A percentile compares a stretch with the other conserved stretches of the same genome.
Conservation (phyloP, 164 flowering plant genomes). For the Sedum album region DNA sequence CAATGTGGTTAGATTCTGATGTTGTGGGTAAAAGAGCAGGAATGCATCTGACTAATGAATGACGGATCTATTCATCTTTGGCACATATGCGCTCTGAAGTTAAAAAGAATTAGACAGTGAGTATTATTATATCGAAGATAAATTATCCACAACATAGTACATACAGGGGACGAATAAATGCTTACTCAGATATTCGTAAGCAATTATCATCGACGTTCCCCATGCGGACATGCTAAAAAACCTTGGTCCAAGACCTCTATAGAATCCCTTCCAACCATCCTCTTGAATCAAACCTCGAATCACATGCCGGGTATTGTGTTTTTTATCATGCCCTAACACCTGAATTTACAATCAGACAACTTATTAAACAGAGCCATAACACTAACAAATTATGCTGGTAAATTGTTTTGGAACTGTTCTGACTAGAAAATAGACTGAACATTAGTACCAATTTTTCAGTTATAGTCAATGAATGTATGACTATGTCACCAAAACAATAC, state of each 20-base stretch:
- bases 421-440: neutral
- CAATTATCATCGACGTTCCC: too few species aligned
- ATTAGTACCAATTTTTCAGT: neutral
- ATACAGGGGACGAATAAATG: too few species aligned
- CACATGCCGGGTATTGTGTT: slow-evolving; percentile 58
- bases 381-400: neutral
- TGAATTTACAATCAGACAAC: slow-evolving; percentile 20
- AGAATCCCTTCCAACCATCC: too few species aligned
- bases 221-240: slow-evolving; percentile 97
- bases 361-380: neutral
- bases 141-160: neutral
- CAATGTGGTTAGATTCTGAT: neutral
- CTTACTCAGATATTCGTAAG: too few species aligned
- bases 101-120: slow-evolving; percentile 4
- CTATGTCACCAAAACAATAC: neutral
- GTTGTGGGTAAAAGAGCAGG: neutral
- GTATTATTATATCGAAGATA: neutral
- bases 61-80: slow-evolving; percentile 21
- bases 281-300: slow-evolving; percentile 57
- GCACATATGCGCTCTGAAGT: slow-evolving; percentile 51
- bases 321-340: slow-evolving; percentile 85
- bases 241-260: too few species aligned
- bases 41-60: neutral
- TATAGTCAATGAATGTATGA: neutral
- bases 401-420: neutral